phyloP scores from a whole-genome alignment of 257 asterid species.

The Coffea eugenioides region DNA sequence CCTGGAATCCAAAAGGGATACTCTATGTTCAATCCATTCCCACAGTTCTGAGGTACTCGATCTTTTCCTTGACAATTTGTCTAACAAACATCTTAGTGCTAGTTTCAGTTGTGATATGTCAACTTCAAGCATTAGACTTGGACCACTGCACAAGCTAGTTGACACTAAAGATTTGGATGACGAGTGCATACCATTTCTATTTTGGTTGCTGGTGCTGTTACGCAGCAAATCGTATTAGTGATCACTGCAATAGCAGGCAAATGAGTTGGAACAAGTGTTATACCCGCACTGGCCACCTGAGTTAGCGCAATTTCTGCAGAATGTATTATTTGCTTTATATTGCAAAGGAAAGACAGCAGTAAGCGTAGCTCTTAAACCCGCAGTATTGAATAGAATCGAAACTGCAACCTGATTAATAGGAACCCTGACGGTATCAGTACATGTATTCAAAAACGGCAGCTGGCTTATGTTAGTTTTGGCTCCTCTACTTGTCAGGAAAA shows the following conservation, averaged over 20 bases:
- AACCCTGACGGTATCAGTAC: conserved; percentile 14
- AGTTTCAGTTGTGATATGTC: too few species aligned
- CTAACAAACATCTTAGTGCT: too few species aligned
- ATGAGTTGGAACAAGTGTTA: conserved; percentile 18
- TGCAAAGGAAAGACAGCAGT: conserved; percentile 43
- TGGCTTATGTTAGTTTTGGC: too few species aligned
- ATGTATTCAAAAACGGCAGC: too few species aligned
- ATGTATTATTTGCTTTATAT: conserved; percentile 32
- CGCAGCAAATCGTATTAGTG: too few species aligned
- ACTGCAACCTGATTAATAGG: conserved; percentile 19
- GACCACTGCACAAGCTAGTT: not conserved
- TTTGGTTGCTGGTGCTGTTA: not conserved
- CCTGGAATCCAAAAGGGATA: conserved; percentile 59
- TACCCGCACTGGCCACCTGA: conserved; percentile 58
- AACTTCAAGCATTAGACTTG: too few species aligned
- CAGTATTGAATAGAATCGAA: not conserved
- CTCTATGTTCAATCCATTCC: conserved; percentile 36
- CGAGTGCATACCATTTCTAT: conserved; percentile 4
- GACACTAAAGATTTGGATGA: not conserved
- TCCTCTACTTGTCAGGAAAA: not conserved
- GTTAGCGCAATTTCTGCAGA: conserved; percentile 23
- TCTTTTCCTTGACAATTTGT: too few species aligned
- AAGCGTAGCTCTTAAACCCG: conserved; percentile 23
- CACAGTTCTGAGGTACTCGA: conserved; percentile 30
- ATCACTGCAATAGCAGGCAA: conserved; percentile 18